Conservation (phyloP, 768 basidiomycete genomes). For the Suillus tomentosus region DNA sequence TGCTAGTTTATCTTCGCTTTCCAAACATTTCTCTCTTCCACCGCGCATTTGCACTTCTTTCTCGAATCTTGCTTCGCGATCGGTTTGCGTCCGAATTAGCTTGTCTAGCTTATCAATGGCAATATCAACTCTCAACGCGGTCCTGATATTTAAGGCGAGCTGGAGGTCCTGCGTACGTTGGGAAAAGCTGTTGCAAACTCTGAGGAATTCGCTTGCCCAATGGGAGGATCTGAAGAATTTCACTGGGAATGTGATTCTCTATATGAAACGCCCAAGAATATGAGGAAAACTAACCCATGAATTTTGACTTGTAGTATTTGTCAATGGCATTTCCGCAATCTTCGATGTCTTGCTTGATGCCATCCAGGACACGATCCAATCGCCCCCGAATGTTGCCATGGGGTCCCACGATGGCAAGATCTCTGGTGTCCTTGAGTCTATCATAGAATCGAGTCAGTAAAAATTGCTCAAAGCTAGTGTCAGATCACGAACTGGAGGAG, state of each 20-base stretch:
- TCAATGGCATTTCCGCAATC: conserved; percentile 48
- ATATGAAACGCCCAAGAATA: neutral
- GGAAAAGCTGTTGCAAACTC: conserved; percentile 36
- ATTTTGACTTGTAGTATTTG: conserved; percentile 45
- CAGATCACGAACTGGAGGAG: conserved; percentile 43
- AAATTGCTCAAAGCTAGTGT: too few species aligned
- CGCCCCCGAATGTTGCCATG: conserved; percentile 38
- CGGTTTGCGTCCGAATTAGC: conserved; percentile 15
- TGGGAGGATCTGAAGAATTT: conserved; percentile 35
- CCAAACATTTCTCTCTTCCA: conserved; percentile 36
- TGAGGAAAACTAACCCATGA: conserved; percentile 35
- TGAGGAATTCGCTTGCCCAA: conserved; percentile 42
- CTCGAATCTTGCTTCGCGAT: conserved; percentile 28
- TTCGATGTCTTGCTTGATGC: conserved; percentile 43
- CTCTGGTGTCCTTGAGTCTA: conserved; percentile 35
- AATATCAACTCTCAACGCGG: conserved; percentile 36
- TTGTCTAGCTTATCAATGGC: conserved; percentile 18
- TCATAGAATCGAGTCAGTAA: neutral
- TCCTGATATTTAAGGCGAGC: conserved; percentile 40
- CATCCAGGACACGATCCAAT: conserved; percentile 31
- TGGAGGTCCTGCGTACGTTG: conserved; percentile 38
- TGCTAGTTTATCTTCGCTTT: neutral
- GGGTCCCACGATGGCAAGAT: conserved; percentile 23
- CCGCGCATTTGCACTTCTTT: conserved; percentile 25
- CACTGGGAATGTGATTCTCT: conserved; percentile 19